phyloP scores from a whole-genome alignment of 345 rosid genomes.

The Mangifera indica region DNA sequence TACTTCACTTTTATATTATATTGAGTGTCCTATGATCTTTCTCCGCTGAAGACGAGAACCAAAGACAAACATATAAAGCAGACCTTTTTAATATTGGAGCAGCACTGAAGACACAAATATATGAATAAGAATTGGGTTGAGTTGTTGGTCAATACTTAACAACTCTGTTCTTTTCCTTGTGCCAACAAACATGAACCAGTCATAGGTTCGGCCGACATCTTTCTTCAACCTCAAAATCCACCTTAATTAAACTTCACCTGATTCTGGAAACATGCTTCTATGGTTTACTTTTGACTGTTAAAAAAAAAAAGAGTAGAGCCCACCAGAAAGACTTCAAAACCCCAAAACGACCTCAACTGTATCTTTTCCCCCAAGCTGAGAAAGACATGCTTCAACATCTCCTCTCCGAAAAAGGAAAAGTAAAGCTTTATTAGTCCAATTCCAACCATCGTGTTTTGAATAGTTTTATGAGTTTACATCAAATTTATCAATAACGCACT shows the following conservation, averaged over 20 bases:
- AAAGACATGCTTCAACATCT: conserved; percentile 23
- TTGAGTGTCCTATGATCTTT: neutral
- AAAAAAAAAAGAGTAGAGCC: conserved; percentile 14
- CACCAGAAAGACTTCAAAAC: conserved; percentile 22
- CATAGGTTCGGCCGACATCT: no score
- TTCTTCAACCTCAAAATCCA: neutral
- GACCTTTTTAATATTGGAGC: no score
- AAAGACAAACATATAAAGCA: neutral
- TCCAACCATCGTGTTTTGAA: conserved; percentile 21
- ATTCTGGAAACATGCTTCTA: no score
- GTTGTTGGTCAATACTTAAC: conserved; percentile 6
- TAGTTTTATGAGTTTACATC: conserved; percentile 14
- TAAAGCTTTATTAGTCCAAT: conserved; percentile 8
- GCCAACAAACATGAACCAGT: no score
- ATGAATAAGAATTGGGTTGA: neutral
- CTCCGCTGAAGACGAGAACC: neutral
- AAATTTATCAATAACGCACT: no score
- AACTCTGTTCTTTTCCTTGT: neutral
- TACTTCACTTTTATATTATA: neutral
- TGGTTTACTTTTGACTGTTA: no score
- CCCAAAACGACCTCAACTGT: conserved; percentile 31
- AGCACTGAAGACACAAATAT: conserved; percentile 1
- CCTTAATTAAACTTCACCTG: no score
- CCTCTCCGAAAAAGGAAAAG: conserved; percentile 14
- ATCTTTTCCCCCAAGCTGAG: conserved; percentile 31